Percentiles rank a stretch among this genome's conserved stretches.
These are phyloP conservation scores for Sporisorium graminicola DNA, from an alignment of 1,284 basidiomycete species.

Conservation along the genomic window DNA sequence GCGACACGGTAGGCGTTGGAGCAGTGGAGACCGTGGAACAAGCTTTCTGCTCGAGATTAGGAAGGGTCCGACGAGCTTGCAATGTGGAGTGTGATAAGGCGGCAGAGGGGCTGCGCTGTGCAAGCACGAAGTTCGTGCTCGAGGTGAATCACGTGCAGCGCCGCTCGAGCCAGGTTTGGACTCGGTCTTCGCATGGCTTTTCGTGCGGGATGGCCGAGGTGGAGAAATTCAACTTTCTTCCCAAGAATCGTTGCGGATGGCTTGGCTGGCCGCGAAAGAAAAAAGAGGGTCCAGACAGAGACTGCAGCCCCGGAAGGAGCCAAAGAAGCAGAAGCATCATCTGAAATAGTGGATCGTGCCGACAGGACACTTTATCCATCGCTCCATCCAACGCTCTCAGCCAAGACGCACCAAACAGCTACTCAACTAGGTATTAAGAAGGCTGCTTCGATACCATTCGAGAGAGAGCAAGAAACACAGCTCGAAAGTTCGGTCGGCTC, in stretches of 20 bases:
- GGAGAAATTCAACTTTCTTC: constrained; percentile 15
- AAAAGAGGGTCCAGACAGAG: constrained; percentile 28
- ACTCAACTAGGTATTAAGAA: not conserved
- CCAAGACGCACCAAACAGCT: not conserved
- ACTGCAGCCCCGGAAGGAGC: not conserved
- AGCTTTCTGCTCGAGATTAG: not conserved
- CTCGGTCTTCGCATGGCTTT: not conserved
- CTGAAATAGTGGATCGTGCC: not conserved
- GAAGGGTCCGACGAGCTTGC: not conserved
- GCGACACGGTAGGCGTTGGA: too few species aligned
- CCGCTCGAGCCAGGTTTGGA: constrained; percentile 27
- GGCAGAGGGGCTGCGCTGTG: constrained; percentile 5
- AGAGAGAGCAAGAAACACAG: not conserved
- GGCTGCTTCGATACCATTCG: not conserved
- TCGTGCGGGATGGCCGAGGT: constrained; percentile 22
- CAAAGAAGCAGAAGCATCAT: not conserved
- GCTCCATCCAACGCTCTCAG: constrained; percentile 2
- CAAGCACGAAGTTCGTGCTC: not conserved
- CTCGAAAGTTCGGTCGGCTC: not conserved
- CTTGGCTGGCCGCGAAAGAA: not conserved
- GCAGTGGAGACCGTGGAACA: not conserved
- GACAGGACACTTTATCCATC: not conserved
- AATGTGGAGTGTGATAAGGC: constrained; percentile 13
- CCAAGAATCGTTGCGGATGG: not conserved
- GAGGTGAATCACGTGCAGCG: constrained; percentile 21